Base-by-base conservation (phyloP, 208 protist species). In the Acanthamoeba healyi region DNA sequence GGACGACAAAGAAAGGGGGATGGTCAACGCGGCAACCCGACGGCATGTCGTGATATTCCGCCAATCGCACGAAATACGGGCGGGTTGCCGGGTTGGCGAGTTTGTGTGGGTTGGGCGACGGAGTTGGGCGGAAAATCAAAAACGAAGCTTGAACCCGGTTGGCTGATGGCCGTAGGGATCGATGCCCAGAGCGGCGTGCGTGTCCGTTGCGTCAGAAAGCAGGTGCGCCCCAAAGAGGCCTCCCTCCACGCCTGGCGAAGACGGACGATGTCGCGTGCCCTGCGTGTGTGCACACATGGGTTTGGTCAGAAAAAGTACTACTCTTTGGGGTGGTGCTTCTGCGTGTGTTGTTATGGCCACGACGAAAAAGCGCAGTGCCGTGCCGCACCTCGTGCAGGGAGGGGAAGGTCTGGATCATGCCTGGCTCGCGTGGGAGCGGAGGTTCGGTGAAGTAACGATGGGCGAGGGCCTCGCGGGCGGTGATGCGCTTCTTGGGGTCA, bases 361-460 rank as follows among this genome's bases (percentile, higher is more conserved):
- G 14, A 58, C 10, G 51, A 58, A 58, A 10, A 10, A 19, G 51
- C 19, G 19, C 19, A 58, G 14, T 58, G 51, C 14, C 51, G 14
- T 32, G 49, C 2, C 19, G 3, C 56, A 87, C 77, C 49, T 87
- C 77, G 44, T 87, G 77, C 6, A 87, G 49, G 40, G 77, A 87
- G 36, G 77, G 77, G 34, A 61, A 87, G 29, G 77, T 87, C 36
- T 87, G 77, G 40, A 87, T 87, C 77, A 87, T 49, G 42, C 49
- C 77, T 10, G 77, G 77, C 22, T 87, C 77, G 26, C 77, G 77
- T 4, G 77, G 77, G 10, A 61, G 77, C 3, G 77, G 77, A 14
- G 77, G 29, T 34, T 91, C 84, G 7, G 84, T 42, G 74, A 98
- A 97, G 72, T 96, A 97, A 36, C 92, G 91, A 65, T 97, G 96